Evolutionary conservation across 148 eudicot genomes (phyloP).

Genomic region (Mesembryanthemum crystallinum): DNA sequence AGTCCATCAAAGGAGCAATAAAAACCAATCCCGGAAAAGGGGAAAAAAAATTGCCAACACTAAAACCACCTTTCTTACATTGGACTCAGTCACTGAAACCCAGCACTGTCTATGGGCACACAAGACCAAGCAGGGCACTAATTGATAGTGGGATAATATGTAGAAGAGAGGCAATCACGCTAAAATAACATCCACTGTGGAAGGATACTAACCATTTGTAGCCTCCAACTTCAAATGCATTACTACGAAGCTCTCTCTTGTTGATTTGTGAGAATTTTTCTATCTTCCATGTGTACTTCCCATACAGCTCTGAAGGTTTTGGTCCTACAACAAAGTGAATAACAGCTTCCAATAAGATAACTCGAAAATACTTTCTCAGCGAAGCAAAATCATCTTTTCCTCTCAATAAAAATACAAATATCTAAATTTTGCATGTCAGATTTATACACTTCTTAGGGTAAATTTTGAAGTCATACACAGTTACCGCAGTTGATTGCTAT

Average conservation of each 20-base stretch:
- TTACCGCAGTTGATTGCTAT: no score
- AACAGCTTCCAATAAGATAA: neutral
- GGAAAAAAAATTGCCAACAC: no score
- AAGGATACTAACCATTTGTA: constrained; percentile 74
- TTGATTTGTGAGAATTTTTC: constrained; percentile 79
- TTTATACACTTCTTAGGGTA: no score
- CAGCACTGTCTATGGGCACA: neutral
- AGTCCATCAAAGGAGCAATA: neutral
- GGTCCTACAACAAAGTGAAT: constrained; percentile 47
- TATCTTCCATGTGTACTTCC: constrained; percentile 84
- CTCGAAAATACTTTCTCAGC: neutral
- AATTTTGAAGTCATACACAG: no score
- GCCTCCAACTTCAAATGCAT: constrained; percentile 91
- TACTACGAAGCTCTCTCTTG: constrained; percentile 91
- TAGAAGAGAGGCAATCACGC: neutral
- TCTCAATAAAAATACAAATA: no score
- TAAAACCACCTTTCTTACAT: neutral
- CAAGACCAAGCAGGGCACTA: neutral
- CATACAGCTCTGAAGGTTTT: constrained; percentile 71
- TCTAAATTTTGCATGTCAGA: no score
- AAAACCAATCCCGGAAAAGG: neutral
- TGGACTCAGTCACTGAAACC: neutral
- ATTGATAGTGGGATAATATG: neutral
- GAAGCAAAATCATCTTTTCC: neutral
- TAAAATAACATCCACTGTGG: neutral